phyloP scores from a whole-genome alignment of 2,329 filamentous ascomycete genomes.

The Exophiala aquamarina region DNA sequence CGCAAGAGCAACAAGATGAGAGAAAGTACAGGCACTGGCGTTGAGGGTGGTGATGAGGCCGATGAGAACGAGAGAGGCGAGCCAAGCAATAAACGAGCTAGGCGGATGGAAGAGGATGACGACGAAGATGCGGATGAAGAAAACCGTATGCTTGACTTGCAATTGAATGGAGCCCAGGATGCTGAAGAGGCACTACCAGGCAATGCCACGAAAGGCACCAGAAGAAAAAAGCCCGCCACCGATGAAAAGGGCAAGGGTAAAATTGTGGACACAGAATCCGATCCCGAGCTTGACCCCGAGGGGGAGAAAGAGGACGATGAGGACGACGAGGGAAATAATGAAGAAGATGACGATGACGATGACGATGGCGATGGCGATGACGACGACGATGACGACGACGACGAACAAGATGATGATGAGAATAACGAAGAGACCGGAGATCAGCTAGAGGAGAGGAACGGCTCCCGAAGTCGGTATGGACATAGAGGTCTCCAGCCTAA shows the following conservation, averaged over 20 bases:
- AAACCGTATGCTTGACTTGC: constrained; percentile 28
- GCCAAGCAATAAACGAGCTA: constrained; percentile 22
- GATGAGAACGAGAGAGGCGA: constrained; percentile 49
- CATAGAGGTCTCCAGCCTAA: constrained; percentile 19
- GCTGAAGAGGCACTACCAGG: too few relatives aligned
- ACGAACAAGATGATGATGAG: constrained; percentile 31
- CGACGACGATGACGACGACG: constrained; percentile 34
- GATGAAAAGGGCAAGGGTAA: constrained; percentile 23
- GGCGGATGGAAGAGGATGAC: constrained; percentile 12
- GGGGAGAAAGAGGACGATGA: constrained; percentile 27
- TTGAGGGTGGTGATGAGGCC: constrained; percentile 44
- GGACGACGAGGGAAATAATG: constrained; percentile 23
- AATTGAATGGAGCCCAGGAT: constrained; percentile 26
- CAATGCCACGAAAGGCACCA: background rate
- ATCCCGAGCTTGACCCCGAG: constrained; percentile 22
- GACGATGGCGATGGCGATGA: constrained; percentile 27
- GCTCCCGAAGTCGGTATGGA: background rate
- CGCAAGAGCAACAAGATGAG: constrained; percentile 38
- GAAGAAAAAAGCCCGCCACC: constrained; percentile 10
- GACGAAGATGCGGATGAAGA: constrained; percentile 14
- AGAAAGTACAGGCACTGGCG: constrained; percentile 51
- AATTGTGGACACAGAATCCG: constrained; percentile 27
- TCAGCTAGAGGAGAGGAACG: constrained; percentile 1
- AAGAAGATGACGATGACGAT: constrained; percentile 19
- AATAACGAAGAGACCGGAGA: constrained; percentile 7